Evolutionary conservation across 2,329 filamentous ascomycete species (phyloP), one percentile per base, ranked within the genome.

Genomic region (Plectosphaerella cucumerina): DNA sequence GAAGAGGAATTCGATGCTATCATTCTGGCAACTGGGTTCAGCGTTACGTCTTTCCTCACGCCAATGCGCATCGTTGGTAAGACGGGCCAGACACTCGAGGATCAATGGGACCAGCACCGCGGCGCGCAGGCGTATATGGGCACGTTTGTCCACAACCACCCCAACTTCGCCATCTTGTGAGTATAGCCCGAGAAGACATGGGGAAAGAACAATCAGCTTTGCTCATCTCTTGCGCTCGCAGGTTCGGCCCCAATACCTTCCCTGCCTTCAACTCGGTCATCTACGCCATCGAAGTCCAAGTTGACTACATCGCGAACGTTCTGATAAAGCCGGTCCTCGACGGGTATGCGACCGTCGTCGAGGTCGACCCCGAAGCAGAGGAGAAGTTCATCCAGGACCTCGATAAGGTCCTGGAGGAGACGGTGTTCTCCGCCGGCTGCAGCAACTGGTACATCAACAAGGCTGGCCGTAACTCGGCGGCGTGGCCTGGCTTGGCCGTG

Each of bases 391-490:
- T 62, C 2, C 62, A 65, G 10, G 47, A 50, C 3, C 58, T 74
- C 1, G 62, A 74, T 17, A 33, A 48, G 12, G 51, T 63, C 15
- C 58, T 73, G 0, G 44, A 54, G 10, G 59, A 63, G 35, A 65
- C 63, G 0, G 70, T 73, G 3, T 73, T 70, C 47, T 52, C 61
- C 12, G 65, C 59, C 1, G 67, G 60, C 23, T 73, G 70, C 49
- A 67, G 63, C 17, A 73, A 73, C 53, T 73, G 68, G 70, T 72
- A 73, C 51, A 70, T 73, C 41, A 63, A 64, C 51, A 55, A 62
- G 6, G 57, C 59, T 20, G 70, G 70, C 1, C 61, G 67, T 4
- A 73, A 73, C 47, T 34, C 66, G 0, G 69, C 69, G 1, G 66
- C 64, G 4, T 70, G 66, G 66, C 69, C 67, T 1, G 62, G 62